Percentiles rank a stretch among this genome's conserved stretches.
These are phyloP conservation scores for Xylaria venustula DNA, from an alignment of 495 filamentous ascomycete genomes.

Conservation along the genomic window DNA sequence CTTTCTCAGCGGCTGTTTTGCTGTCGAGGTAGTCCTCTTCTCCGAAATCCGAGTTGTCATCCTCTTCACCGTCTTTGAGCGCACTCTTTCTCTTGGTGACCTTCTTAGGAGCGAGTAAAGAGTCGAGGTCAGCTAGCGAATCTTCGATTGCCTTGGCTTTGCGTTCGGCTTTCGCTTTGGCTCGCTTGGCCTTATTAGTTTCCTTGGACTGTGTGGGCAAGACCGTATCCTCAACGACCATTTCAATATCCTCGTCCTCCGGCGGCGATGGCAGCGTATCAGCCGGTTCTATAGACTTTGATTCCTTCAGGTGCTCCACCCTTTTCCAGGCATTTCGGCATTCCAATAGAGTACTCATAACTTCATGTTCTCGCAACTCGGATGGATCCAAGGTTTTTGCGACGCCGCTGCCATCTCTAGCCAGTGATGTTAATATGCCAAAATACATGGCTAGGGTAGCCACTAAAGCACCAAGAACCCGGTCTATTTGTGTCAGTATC, in stretches of 20 bases:
- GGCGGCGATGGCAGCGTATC: conserved; percentile 35
- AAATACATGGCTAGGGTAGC: conserved; percentile 91
- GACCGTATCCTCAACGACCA: conserved; percentile 28
- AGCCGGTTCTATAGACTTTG: conserved; percentile 15
- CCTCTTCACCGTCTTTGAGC: conserved; percentile 29
- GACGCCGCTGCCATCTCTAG: conserved; percentile 48
- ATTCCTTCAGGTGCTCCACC: conserved; percentile 59
- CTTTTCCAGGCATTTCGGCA: conserved; percentile 78
- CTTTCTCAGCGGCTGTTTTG: conserved; percentile 71
- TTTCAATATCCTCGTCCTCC: conserved; percentile 32
- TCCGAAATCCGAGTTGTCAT: conserved; percentile 67
- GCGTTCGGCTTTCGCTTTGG: conserved; percentile 30
- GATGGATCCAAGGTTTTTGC: conserved; percentile 59
- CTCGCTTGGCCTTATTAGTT: conserved; percentile 38
- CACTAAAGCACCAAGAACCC: conserved; percentile 78
- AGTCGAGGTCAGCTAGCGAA: conserved; percentile 47
- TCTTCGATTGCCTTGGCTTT: conserved; percentile 41
- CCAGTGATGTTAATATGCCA: conserved; percentile 75
- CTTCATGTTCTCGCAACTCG: conserved; percentile 78
- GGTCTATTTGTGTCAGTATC: conserved; percentile 29
- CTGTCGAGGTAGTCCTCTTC: conserved; percentile 51
- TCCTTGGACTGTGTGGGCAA: conserved; percentile 24
- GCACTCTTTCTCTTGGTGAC: conserved; percentile 38
- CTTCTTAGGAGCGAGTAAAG: conserved; percentile 43
- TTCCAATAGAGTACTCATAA: conserved; percentile 82